phyloP scores from a whole-genome alignment of 1,139 yeast species.

The Candida sojae region DNA sequence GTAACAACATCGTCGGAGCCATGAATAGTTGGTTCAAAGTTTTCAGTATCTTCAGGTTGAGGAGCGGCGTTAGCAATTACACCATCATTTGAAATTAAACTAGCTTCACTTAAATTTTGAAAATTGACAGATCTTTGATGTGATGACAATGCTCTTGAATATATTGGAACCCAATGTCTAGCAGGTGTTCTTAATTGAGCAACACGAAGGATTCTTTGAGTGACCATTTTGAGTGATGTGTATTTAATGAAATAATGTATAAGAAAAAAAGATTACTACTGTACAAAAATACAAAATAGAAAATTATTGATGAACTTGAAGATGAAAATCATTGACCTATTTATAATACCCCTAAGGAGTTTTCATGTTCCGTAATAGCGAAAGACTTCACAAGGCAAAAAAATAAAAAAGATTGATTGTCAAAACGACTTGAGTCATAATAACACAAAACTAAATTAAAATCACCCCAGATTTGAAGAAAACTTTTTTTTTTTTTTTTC shows the following conservation, averaged over 20 bases:
- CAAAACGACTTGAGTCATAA: not conserved
- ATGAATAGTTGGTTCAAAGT: constrained; percentile 42
- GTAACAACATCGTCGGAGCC: constrained; percentile 47
- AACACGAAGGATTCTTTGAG: constrained; percentile 36
- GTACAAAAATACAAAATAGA: no score
- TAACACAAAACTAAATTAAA: not conserved
- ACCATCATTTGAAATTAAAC: constrained; percentile 41
- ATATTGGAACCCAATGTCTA: constrained; percentile 46
- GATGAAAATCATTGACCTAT: not conserved
- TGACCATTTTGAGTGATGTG: constrained; percentile 23
- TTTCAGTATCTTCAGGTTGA: constrained; percentile 22
- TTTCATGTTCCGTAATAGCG: constrained; percentile 1
- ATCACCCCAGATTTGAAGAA: constrained; percentile 1
- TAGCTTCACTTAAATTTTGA: constrained; percentile 34
- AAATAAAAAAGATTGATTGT: not conserved
- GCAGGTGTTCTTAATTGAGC: constrained; percentile 45
- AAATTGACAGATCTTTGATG: constrained; percentile 40
- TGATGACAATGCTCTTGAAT: constrained; percentile 30
- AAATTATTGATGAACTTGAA: no score
- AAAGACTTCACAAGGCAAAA: not conserved
- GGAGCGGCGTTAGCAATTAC: constrained; percentile 21
- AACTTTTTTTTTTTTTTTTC: not conserved
- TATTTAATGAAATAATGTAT: no score
- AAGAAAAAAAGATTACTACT: no score
- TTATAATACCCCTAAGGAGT: not conserved